Evolutionary conservation across 1,284 basidiomycete species (phyloP), one percentile per base, ranked within the genome.

Genomic region (Singerocomus inundabilis): DNA sequence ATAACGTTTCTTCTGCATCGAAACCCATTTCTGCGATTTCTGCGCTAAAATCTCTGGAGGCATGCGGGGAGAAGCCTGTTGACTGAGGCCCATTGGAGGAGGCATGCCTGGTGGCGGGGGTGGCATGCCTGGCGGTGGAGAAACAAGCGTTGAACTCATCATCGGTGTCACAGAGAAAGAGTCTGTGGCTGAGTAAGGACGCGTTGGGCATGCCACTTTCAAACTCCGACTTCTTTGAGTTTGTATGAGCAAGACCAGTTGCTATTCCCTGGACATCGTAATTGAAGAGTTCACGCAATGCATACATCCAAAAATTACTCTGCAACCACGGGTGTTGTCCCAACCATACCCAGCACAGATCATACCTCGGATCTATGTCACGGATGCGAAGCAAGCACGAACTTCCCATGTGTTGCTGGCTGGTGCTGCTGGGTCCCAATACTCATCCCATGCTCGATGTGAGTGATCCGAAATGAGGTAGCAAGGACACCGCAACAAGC

Each of bases 21-120:
- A 89, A 53, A 89, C 78, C 93, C 93, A 97, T 75, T 96, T 96
- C 73, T 90, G 85, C 39, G 91, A 85, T 73, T 96, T 96, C 68
- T 88, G 82, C 25, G 85, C 83, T 52, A 96, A 77, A 52, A 79
- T 76, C 72, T 93, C 90, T 30, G 81, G 80, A n/a, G 86, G 78
- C 66, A 94, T 80, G 54, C 77, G 76, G 44, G 82, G 82, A 36
- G 78, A 70, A 11, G 77, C 78, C 0, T 80, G 71, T 53, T 74
- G 72, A 50, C 63, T 75, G 29, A 76, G 73, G 26, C 78, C 74
- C 9, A 75, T 71, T 10, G 68, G 71, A 2, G 52, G 68, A 1
- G 78, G 78, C 79, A 87, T 83, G 12, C 85, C 84, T 41, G 79
- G 80, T 12, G 80, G 81, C 13, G 78, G 79, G 11, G 75, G 72